Conservation (phyloP, 2,329 filamentous ascomycete genomes). For the Scedosporium minutisporum region DNA sequence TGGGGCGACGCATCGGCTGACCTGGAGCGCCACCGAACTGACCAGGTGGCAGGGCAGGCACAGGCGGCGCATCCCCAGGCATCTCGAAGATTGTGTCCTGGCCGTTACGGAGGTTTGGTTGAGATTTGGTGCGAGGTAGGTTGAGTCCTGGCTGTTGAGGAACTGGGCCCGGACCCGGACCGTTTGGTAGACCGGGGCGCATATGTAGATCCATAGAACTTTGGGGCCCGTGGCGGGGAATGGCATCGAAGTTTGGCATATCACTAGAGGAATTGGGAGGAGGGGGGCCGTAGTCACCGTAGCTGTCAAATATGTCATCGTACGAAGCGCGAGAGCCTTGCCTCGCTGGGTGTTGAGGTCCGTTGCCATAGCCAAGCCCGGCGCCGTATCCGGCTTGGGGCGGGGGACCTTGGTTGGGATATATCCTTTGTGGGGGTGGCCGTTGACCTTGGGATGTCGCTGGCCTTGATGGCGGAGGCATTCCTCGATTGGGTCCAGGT, state of each 20-base stretch:
- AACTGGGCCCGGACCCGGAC: slow-evolving; percentile 15
- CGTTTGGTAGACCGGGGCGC: slow-evolving; percentile 25
- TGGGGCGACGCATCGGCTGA: background rate
- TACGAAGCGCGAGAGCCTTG: slow-evolving; percentile 10
- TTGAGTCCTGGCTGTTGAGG: slow-evolving; percentile 39
- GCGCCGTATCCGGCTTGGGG: slow-evolving; percentile 17
- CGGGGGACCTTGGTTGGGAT: slow-evolving; percentile 32
- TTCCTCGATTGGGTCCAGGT: slow-evolving; percentile 4
- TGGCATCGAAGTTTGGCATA: slow-evolving; percentile 35
- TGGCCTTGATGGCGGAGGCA: slow-evolving; percentile 34
- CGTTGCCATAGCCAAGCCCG: slow-evolving; percentile 23
- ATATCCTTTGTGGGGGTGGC: slow-evolving; percentile 42
- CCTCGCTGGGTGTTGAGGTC: slow-evolving; percentile 18
- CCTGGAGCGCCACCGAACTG: slow-evolving; percentile 1
- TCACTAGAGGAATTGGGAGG: slow-evolving; percentile 6
- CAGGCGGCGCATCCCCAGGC: slow-evolving; percentile 50
- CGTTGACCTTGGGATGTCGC: slow-evolving; percentile 45
- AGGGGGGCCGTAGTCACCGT: slow-evolving; percentile 14
- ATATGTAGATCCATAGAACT: slow-evolving; percentile 14
- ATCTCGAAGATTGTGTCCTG: slow-evolving; percentile 68
- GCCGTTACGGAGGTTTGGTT: slow-evolving; percentile 54
- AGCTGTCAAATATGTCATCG: slow-evolving; percentile 16
- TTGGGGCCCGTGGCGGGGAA: slow-evolving; percentile 29
- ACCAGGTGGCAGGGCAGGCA: slow-evolving; percentile 19
- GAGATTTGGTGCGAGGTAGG: slow-evolving; percentile 53